Evolutionary conservation across 768 basidiomycete species (phyloP).

Genomic region (Lactarius vividus): DNA sequence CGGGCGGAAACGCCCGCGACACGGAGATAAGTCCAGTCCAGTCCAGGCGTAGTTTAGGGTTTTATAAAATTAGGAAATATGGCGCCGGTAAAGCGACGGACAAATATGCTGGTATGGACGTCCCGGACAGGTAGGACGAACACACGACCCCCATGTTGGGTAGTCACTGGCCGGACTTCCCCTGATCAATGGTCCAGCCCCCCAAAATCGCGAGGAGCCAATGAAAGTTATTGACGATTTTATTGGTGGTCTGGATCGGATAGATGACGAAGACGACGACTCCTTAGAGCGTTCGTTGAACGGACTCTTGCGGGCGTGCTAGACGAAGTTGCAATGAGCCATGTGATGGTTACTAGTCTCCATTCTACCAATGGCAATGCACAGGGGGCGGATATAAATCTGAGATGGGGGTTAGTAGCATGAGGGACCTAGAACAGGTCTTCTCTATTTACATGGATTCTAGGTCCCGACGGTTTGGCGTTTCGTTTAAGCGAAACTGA

Average conservation of each 20-base stretch:
- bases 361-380: conserved; percentile 5
- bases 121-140: conserved; percentile 4
- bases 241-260: conserved; percentile 15
- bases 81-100: conserved; percentile 13
- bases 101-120: not conserved
- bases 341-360: conserved; percentile 7
- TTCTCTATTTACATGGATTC: not conserved
- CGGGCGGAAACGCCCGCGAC: conserved; percentile 12
- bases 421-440: conserved; percentile 15
- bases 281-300: not conserved
- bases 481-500: not conserved
- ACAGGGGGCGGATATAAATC: not conserved
- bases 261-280: conserved; percentile 13
- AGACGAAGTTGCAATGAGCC: not conserved
- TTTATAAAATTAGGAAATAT: conserved; percentile 20
- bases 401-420: conserved; percentile 7
- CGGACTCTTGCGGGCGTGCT: not conserved
- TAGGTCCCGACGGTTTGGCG: conserved; percentile 14
- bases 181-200: conserved; percentile 7
- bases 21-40: conserved; percentile 25
- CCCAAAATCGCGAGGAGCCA: conserved; percentile 4
- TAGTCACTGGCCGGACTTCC: conserved; percentile 10
- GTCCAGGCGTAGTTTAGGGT: conserved; percentile 22
- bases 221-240: not conserved
- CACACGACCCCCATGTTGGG: not conserved